phyloP scores from a whole-genome alignment of 2,329 filamentous ascomycete species.

The Pestalotiopsis sp. region DNA sequence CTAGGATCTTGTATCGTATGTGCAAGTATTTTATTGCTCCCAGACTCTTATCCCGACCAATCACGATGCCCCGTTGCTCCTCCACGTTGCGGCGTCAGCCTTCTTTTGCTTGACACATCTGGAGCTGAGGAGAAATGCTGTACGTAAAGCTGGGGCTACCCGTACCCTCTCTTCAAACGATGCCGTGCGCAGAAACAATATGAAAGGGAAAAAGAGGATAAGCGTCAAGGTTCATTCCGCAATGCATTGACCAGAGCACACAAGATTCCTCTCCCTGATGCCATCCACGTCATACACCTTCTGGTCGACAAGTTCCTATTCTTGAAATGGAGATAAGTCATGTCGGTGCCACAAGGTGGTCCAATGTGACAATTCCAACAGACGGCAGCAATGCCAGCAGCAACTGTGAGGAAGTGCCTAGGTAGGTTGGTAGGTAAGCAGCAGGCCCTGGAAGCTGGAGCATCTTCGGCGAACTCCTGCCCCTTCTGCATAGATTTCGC shows the following conservation, averaged over 20 bases:
- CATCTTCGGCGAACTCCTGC: neutral
- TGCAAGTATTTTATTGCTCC: neutral
- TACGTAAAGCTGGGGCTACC: neutral
- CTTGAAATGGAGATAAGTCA: neutral
- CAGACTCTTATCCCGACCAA: neutral
- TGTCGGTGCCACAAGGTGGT: neutral
- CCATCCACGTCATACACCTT: neutral
- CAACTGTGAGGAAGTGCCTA: neutral
- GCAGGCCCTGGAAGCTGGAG: neutral
- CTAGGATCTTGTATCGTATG: neutral
- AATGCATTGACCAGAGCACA: neutral
- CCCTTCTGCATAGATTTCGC: neutral
- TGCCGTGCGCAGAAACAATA: neutral
- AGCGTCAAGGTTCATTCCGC: neutral
- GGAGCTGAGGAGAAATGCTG: neutral
- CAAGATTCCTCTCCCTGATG: neutral
- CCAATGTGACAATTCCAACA: neutral
- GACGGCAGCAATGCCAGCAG: no score
- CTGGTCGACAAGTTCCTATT: neutral
- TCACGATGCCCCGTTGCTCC: neutral
- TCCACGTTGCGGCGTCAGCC: slow-evolving; percentile 9
- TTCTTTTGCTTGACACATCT: neutral
- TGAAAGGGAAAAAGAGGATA: no score
- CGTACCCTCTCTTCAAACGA: neutral
- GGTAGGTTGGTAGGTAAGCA: no score